Base-by-base conservation (phyloP, 2,329 filamentous ascomycete genomes). In the Cladosporium cucumerinum region DNA sequence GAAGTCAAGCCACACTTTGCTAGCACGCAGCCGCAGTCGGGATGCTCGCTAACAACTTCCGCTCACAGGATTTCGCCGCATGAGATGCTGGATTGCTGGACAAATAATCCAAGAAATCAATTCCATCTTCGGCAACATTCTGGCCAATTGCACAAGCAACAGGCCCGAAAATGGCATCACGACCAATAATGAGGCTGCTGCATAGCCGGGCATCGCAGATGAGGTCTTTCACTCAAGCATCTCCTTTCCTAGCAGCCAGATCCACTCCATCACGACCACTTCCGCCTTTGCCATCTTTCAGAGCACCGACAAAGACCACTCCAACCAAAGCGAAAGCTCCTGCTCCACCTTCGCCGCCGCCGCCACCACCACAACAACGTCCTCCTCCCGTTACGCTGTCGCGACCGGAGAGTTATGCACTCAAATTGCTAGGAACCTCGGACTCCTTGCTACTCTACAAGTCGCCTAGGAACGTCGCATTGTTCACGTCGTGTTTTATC, bases 371-470 rank as follows among this genome's bases (percentile, higher is more conserved):
- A 32, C 26, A 52, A 28, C 49, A n/a, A 16, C 49, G 36, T 6
- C 25, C 49, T 52, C 18, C 49, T 26, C 16, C 25, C 3, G 8
- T 14, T 10, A 43, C 39, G 5, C 7, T 21, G 39, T 21, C 39
- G n/a, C 8, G 8, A 18, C 11, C 34, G 11, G 34, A 59, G 32
- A 52, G 18, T 11, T 30, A 61, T 28, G 59, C 59, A 16, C 8
- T 18, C 30, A 36, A 18, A n/a, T 16, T 64, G 14, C 61, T 64
- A 28, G 52, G 52, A 36, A 6, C 25, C 16, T 23, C 23, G 3
- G 54, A 64, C 10, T 52, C 39, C 2, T 10, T 64, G 48, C 46
- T 57, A n/a, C 39, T 64, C 12, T 64, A 51, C 54, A 64, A 58
- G 26, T 54, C 54, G 21, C 52, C 52, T 14, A 43, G 25, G 8